phyloP scores from a whole-genome alignment of 2,329 filamentous ascomycete genomes.

The Plenodomus tracheiphilus region DNA sequence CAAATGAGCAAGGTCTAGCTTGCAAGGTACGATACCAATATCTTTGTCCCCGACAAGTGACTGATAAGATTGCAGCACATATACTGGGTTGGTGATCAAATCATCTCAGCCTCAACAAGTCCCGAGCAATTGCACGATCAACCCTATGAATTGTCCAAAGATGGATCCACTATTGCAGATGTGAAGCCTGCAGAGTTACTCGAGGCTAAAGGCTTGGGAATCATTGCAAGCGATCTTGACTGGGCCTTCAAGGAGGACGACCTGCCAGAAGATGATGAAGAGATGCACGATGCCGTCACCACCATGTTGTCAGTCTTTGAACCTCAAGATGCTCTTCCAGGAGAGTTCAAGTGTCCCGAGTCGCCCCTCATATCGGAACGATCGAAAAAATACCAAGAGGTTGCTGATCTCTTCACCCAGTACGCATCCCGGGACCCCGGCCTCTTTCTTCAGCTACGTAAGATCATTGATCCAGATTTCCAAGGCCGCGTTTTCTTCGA shows the following conservation, averaged over 20 bases:
- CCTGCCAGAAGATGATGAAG: conserved; percentile 30
- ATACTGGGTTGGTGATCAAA: conserved; percentile 44
- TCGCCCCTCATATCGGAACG: conserved; percentile 30
- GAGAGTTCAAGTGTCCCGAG: conserved; percentile 35
- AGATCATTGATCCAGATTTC: conserved; percentile 37
- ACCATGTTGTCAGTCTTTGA: conserved; percentile 45
- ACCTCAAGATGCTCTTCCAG: conserved; percentile 38
- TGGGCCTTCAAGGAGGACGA: conserved; percentile 38
- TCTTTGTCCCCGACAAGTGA: background rate
- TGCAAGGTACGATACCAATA: conserved; percentile 35
- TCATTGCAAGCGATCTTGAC: conserved; percentile 30
- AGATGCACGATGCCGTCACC: conserved; percentile 35
- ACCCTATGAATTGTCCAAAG: conserved; percentile 33
- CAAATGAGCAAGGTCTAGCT: conserved; percentile 36
- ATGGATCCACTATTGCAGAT: conserved; percentile 40
- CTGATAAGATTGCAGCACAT: conserved; percentile 36
- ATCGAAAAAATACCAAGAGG: conserved; percentile 37
- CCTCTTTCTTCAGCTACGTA: conserved; percentile 30
- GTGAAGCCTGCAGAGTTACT: conserved; percentile 35
- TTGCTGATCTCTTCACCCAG: conserved; percentile 32
- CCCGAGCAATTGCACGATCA: conserved; percentile 25
- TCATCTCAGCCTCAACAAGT: conserved; percentile 31
- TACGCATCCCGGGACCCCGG: conserved; percentile 33
- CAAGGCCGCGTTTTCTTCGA: conserved; percentile 41
- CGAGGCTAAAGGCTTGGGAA: conserved; percentile 27